Base-by-base conservation (phyloP, 2,329 filamentous ascomycete genomes). In the Xylogone sp. region DNA sequence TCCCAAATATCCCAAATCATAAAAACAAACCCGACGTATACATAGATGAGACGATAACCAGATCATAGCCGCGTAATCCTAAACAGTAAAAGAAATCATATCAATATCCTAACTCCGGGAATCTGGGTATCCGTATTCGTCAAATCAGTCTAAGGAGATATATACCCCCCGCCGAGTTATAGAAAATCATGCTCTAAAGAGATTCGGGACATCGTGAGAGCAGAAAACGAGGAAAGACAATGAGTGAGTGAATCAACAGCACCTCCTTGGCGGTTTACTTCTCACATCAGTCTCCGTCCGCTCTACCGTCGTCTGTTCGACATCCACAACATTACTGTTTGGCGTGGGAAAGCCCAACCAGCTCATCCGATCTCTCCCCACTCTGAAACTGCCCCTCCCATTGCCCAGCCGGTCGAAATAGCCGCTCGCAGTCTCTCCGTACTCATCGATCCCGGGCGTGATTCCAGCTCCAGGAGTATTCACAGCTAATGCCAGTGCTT, bases 291-390 rank as follows among this genome's bases (percentile, higher is more conserved):
- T 13, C 16, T 21, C 52, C 58, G 53, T 20, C 47, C 48, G 42
- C 53, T 52, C 10, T 51, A 44, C 43, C 12, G 63, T 61, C 42
- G 53, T 55, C 19, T 58, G 59, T 19, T 51, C 59, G 9, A 65
- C 65, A 22, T 69, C 69, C 3, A 66, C 67, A 39, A 67, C 61
- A 34, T 59, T 64, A 69, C n/a, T n/a, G n/a, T 65, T 60, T 67
- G 71, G 70, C 56, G 70, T 75, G 2, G 81, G 76, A 55, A 86
- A 77, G 1, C 82, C 81, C 46, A 87, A 68, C 84, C 84, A 88
- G 64, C 83, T 86, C 56, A 80, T 72, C 58, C 84, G 71, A 69
- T 86, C 86, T 64, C 86, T 82, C 1, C 78, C 79, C 13, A 67
- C 67, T 24, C 82, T 71, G 59, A 87, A 86, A 62, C 81, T 86